Conservation (phyloP, 208 protist genomes). For the Acanthamoeba royreba region DNA sequence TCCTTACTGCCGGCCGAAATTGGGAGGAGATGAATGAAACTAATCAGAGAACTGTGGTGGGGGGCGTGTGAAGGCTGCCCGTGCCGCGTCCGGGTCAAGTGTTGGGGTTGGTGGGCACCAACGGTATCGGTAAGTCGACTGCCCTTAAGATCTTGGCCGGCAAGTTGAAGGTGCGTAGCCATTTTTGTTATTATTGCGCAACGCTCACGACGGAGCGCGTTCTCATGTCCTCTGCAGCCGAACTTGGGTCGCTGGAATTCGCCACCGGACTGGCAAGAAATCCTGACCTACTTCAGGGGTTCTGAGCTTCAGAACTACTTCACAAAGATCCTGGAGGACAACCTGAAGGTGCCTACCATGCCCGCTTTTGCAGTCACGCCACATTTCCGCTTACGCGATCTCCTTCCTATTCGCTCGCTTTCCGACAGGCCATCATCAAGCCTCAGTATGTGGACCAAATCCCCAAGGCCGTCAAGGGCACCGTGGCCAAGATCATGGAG, state of each 20-base stretch:
- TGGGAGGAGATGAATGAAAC: too few species aligned
- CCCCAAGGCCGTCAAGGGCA: slow-evolving; percentile 94
- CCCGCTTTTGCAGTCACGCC: not conserved
- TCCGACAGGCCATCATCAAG: slow-evolving; percentile 93
- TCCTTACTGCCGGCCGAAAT: too few species aligned
- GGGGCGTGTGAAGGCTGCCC: slow-evolving; percentile 90
- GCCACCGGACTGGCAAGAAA: slow-evolving; percentile 97
- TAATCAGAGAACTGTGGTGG: too few species aligned
- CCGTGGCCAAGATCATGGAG: slow-evolving; percentile 89
- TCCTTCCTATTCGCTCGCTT: not conserved
- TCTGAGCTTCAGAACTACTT: slow-evolving; percentile 99
- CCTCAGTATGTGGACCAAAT: slow-evolving; percentile 99
- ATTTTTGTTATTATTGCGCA: too few species aligned
- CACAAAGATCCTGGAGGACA: slow-evolving; percentile 94
- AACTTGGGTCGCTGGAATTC: not conserved
- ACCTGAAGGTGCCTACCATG: slow-evolving; percentile 88
- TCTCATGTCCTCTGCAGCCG: too few species aligned
- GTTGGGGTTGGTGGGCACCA: slow-evolving; percentile 99
- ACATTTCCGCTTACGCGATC: not conserved
- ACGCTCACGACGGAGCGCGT: too few species aligned
- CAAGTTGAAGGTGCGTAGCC: slow-evolving; percentile 87
- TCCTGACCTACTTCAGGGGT: slow-evolving; percentile 98
- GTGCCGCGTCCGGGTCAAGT: slow-evolving; percentile 98
- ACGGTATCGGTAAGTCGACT: slow-evolving; percentile 99
- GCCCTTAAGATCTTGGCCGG: slow-evolving; percentile 98